Evolutionary conservation across 176 grass and related monocot species (phyloP).

Genomic region (Eleusine coracana): DNA sequence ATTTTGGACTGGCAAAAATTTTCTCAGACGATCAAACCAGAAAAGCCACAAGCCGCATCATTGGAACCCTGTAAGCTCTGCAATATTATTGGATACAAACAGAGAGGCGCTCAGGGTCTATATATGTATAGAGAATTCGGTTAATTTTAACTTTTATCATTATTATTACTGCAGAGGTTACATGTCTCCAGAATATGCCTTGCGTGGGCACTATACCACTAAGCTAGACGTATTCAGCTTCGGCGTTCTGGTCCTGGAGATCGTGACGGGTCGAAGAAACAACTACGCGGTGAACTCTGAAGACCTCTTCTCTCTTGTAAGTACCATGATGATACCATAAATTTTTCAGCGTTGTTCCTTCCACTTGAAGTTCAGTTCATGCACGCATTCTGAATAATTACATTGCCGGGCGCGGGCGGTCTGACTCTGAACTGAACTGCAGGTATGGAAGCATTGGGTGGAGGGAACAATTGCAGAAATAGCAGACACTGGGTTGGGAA

Average conservation of each 20-base stretch:
- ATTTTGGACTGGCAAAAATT: constrained; percentile 61
- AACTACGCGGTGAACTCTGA: neutral
- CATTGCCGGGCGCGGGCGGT: neutral
- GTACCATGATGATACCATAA: neutral
- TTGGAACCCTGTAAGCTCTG: constrained; percentile 54
- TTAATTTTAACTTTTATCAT: neutral
- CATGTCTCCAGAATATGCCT: constrained; percentile 43
- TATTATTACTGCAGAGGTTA: neutral
- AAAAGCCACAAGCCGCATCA: constrained; percentile 40
- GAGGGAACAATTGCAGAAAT: constrained; percentile 32
- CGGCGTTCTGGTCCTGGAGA: constrained; percentile 49
- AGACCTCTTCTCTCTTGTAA: constrained; percentile 32
- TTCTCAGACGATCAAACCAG: constrained; percentile 35
- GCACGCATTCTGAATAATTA: neutral
- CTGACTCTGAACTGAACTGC: neutral
- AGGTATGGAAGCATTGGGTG: constrained; percentile 56
- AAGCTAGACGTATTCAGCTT: constrained; percentile 59
- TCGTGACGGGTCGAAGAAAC: constrained; percentile 39
- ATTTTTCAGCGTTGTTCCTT: too few relatives aligned
- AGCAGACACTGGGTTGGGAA: constrained; percentile 33
- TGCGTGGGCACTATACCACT: constrained; percentile 37
- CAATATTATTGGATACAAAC: too few relatives aligned
- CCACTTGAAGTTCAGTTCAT: too few relatives aligned
- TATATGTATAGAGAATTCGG: too few relatives aligned
- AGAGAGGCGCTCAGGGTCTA: too few relatives aligned